These are phyloP conservation scores for Pythium dissimile DNA, from an alignment of 352 stramenopile species.

Conservation along the genomic window DNA sequence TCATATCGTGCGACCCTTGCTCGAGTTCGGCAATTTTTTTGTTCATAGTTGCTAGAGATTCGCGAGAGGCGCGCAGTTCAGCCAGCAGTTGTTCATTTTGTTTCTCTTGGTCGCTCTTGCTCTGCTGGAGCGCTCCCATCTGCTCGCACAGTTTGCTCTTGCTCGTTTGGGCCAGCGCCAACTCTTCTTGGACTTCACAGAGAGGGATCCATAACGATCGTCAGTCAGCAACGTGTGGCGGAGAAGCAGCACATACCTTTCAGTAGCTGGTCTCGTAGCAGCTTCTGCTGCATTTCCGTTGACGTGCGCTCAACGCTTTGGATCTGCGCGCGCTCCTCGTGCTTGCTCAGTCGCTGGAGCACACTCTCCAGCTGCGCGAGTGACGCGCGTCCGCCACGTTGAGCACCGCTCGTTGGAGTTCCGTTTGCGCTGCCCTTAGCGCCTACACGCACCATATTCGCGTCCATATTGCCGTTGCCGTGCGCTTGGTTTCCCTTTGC, in stretches of 20 bases:
- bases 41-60: slow-evolving; percentile 38
- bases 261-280: slow-evolving; percentile 54
- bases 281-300: slow-evolving; percentile 39
- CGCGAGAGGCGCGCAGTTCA: slow-evolving; percentile 40
- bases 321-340: slow-evolving; percentile 41
- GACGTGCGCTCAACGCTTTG: slow-evolving; percentile 46
- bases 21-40: slow-evolving; percentile 48
- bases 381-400: slow-evolving; percentile 9
- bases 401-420: neutral
- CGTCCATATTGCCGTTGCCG: neutral
- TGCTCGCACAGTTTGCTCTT: slow-evolving; percentile 56
- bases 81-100: slow-evolving; percentile 41
- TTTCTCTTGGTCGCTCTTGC: slow-evolving; percentile 37
- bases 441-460: neutral
- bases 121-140: slow-evolving; percentile 52
- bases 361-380: slow-evolving; percentile 52
- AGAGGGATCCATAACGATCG: neutral
- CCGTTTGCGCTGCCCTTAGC: neutral
- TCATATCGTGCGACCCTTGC: slow-evolving; percentile 30
- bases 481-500: neutral
- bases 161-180: slow-evolving; percentile 35
- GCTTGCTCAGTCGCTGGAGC: slow-evolving; percentile 45
- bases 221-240: neutral
- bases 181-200: slow-evolving; percentile 49
- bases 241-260: slow-evolving; percentile 38